These are phyloP conservation scores for Erodium moschatum DNA, from an alignment of 441 rosid species.

Conservation along the genomic window DNA sequence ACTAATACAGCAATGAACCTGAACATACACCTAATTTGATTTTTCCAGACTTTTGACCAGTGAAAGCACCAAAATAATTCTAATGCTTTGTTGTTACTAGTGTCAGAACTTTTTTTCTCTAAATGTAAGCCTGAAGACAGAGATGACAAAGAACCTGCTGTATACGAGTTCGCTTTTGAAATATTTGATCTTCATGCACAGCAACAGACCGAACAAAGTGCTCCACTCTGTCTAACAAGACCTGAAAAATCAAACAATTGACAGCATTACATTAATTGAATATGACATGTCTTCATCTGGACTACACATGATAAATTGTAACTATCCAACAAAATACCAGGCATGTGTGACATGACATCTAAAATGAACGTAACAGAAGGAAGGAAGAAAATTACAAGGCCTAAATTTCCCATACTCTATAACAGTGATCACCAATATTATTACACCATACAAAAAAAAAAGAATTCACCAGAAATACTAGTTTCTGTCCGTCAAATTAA, in stretches of 20 bases:
- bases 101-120: not conserved
- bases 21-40: not conserved
- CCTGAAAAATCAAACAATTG: conserved; percentile 32
- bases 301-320: not conserved
- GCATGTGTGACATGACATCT: not conserved
- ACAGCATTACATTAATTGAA: not conserved
- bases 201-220: conserved; percentile 79
- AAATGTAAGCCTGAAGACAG: not conserved
- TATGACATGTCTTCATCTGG: not conserved
- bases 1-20: not conserved
- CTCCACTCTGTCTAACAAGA: conserved; percentile 66
- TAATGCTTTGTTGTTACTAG: not conserved
- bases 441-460: not conserved
- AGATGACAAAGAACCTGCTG: conserved; percentile 44
- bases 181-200: conserved; percentile 77
- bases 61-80: not conserved
- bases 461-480: not conserved
- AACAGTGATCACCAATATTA: not conserved
- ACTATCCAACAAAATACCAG: not conserved
- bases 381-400: not conserved
- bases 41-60: not conserved
- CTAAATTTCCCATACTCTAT: not conserved
- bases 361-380: not conserved
- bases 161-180: conserved; percentile 86
- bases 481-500: not conserved